These are phyloP conservation scores for Geranium incanum DNA, from an alignment of 441 rosid genomes.

Conservation along the genomic window DNA sequence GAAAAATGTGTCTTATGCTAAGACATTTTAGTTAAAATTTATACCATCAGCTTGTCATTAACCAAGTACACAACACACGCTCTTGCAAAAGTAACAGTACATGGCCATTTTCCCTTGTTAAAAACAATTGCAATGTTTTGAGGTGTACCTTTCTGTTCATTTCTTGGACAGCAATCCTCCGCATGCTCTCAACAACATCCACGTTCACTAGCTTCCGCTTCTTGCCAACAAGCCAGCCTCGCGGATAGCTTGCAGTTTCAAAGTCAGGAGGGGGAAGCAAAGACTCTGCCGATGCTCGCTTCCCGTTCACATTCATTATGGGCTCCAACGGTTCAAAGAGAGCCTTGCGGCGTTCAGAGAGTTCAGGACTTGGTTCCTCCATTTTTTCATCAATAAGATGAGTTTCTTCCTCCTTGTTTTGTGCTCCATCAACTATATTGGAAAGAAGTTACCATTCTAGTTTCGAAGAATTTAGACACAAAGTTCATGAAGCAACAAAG, in stretches of 20 bases:
- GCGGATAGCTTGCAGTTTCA: constrained; percentile 75
- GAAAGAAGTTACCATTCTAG: constrained; percentile 37
- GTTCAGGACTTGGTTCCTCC: constrained; percentile 31
- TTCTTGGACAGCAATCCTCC: constrained; percentile 92
- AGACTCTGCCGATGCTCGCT: constrained; percentile 52
- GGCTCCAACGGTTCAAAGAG: constrained; percentile 88
- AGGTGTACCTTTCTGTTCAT: constrained; percentile 82
- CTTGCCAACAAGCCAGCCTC: constrained; percentile 94
- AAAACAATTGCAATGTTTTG: background rate
- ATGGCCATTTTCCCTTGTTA: no score
- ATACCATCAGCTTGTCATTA: no score
- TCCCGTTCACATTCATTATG: constrained; percentile 34
- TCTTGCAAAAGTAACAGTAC: no score
- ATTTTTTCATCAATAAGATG: constrained; percentile 32
- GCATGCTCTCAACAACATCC: constrained; percentile 97
- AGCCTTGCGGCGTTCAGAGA: constrained; percentile 75
- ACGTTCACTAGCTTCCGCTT: constrained; percentile 90
- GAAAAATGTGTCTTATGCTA: no score
- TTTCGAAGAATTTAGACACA: constrained; percentile 21
- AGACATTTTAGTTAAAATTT: no score
- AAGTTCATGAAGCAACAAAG: background rate
- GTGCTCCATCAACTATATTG: constrained; percentile 42
- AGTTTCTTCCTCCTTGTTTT: constrained; percentile 15
- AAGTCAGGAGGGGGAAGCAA: constrained; percentile 92
- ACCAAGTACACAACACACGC: no score